These are phyloP conservation scores for Trichosporon sp. DNA, from an alignment of 1,284 basidiomycete species.

Conservation along the genomic window DNA sequence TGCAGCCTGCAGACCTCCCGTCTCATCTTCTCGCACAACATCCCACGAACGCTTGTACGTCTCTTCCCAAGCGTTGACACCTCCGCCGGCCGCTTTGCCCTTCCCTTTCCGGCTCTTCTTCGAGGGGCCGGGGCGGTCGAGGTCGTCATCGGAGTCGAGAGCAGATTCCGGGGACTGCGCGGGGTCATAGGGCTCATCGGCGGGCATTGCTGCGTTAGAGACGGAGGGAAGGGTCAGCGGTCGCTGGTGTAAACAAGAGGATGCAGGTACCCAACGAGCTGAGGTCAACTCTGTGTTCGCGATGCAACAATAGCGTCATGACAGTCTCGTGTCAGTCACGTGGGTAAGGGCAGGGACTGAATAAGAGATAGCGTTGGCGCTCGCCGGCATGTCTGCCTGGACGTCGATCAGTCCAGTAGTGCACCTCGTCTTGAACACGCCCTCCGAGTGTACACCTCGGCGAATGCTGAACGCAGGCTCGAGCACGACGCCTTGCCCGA, in stretches of 20 bases:
- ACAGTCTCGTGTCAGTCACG: background rate
- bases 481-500: too few species aligned
- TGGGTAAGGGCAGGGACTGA: background rate
- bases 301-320: background rate
- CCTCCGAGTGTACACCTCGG: too few species aligned
- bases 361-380: background rate
- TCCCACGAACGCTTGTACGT: conserved; percentile 95
- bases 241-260: background rate
- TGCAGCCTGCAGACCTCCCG: conserved; percentile 79
- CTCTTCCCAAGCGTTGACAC: conserved; percentile 85
- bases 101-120: conserved; percentile 7
- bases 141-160: conserved; percentile 22
- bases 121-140: conserved; percentile 24
- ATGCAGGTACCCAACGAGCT: background rate
- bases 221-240: background rate
- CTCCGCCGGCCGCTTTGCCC: conserved; percentile 21
- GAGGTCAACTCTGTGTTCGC: background rate
- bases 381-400: too few species aligned
- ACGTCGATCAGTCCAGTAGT: too few species aligned
- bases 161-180: conserved; percentile 11
- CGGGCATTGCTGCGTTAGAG: conserved; percentile 8
- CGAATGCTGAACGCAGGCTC: too few species aligned
- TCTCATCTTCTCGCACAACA: conserved; percentile 90
- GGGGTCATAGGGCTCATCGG: conserved; percentile 19
- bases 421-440: too few species aligned